Base-by-base conservation (phyloP, 768 basidiomycete species). In the Hypsizygus marmoreus region DNA sequence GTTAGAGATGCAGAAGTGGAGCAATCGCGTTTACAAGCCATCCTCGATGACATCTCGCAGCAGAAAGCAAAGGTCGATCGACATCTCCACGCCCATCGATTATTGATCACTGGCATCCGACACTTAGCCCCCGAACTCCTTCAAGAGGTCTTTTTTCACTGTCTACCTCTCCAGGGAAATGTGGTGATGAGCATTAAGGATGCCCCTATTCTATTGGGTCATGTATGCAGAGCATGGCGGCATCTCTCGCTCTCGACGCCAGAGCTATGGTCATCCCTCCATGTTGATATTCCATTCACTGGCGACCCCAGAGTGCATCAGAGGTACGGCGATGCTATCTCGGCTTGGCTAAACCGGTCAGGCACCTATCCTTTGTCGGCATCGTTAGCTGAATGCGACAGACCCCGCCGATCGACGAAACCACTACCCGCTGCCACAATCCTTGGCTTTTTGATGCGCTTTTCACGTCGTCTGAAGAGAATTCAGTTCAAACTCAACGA, bases 191-290 rank as follows among this genome's bases (percentile, higher is more conserved):
- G 40, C 12, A 10, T 24, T 4, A 17, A 29, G 5, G 45, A 55
- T 16, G 43, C 57, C 2, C 61, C 62, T 6, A 29, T 64, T 9
- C 42, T 61, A 0, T 49, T 66, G 0, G 51, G 50, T 13, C 50
- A 38, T 10, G 45, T 66, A 5, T 61, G 55, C 23, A 45, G 47
- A 3, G 14, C 36, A 2, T 62, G 64, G 64, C 44, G 62, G 6
- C 28, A 42, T 19, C 38, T 62, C 11, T 53, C 54, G 0, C 35
- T 56, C 17, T 36, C 55, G 2, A 60, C 60, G 6, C 61, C 64
- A 1, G 39, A 30, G 13, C 47, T 64, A 2, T 66, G 64, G 60
- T 17, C 58, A 2, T 53, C 54, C 11, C 41, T 59, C n/a, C 49
- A 58, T 36, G 42, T 47, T 3, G n/a, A 13, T 6, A 16, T 40